Conservation (phyloP, 306 rosid species). For the Elaeagnus macrophylla region DNA sequence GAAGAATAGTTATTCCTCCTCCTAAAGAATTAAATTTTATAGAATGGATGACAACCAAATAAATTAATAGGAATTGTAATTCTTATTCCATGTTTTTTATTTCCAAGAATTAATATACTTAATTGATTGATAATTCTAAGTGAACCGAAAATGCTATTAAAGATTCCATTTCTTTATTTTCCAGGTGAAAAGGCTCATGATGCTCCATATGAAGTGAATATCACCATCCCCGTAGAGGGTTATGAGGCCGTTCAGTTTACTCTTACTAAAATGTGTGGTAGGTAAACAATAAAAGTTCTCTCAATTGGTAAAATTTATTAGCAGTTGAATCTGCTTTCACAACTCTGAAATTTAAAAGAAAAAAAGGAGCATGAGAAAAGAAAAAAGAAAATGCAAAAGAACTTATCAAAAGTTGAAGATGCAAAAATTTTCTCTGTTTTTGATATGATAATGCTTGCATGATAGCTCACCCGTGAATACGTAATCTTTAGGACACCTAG, state of each 20-base stretch:
- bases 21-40: too few species aligned
- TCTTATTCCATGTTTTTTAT: too few species aligned
- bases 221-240: constrained; percentile 75
- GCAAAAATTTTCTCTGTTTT: neutral
- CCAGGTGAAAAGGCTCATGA: constrained; percentile 58
- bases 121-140: too few species aligned
- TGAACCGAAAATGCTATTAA: too few species aligned
- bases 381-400: neutral
- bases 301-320: neutral
- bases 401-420: neutral
- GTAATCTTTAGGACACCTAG: too few species aligned
- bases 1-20: too few species aligned
- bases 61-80: too few species aligned
- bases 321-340: neutral
- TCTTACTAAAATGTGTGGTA: constrained; percentile 83
- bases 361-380: neutral
- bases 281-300: constrained; percentile 16
- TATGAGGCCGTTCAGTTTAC: constrained; percentile 66
- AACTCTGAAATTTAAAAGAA: neutral
- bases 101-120: too few species aligned
- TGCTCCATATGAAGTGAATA: constrained; percentile 58
- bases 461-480: too few species aligned
- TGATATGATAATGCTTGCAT: too few species aligned
- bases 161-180: constrained; percentile 17
- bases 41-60: too few species aligned